A percentile compares a stretch with the other conserved stretches of the same genome.
These are phyloP conservation scores for Pinus tabuliformis DNA, from an alignment of 75 land plant genomes.

Conservation along the genomic window DNA sequence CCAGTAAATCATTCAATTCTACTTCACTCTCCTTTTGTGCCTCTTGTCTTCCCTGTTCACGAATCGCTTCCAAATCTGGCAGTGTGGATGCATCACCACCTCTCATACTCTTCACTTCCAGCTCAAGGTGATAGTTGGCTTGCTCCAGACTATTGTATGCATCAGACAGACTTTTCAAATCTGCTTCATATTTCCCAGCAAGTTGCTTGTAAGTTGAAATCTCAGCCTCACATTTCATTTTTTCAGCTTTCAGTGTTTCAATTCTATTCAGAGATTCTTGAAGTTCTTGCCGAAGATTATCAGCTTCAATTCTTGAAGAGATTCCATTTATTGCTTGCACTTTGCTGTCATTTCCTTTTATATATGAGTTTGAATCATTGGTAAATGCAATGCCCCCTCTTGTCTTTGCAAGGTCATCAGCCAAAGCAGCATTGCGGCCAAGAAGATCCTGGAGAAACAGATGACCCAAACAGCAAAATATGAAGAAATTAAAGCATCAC, in stretches of 20 bases:
- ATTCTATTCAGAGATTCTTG: slow-evolving; percentile 54
- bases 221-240: slow-evolving; percentile 61
- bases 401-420: slow-evolving; percentile 67
- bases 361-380: slow-evolving; percentile 13
- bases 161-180: slow-evolving; percentile 81
- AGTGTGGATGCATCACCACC: slow-evolving; percentile 28
- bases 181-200: slow-evolving; percentile 71
- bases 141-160: slow-evolving; percentile 97
- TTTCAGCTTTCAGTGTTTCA: slow-evolving; percentile 56
- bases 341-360: neutral
- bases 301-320: slow-evolving; percentile 56
- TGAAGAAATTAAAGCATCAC: neutral
- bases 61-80: slow-evolving; percentile 67
- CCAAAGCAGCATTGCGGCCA: slow-evolving; percentile 82
- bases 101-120: slow-evolving; percentile 57
- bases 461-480: neutral
- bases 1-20: slow-evolving; percentile 92
- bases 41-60: slow-evolving; percentile 83
- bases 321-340: slow-evolving; percentile 17
- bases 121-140: slow-evolving; percentile 65
- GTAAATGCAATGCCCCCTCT: slow-evolving; percentile 26
- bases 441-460: slow-evolving; percentile 63
- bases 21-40: slow-evolving; percentile 90
- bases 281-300: slow-evolving; percentile 66
- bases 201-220: slow-evolving; percentile 37